These are phyloP conservation scores for Paramecium caudatum DNA, from an alignment of 73 alveolate genomes.

Conservation along the genomic window DNA sequence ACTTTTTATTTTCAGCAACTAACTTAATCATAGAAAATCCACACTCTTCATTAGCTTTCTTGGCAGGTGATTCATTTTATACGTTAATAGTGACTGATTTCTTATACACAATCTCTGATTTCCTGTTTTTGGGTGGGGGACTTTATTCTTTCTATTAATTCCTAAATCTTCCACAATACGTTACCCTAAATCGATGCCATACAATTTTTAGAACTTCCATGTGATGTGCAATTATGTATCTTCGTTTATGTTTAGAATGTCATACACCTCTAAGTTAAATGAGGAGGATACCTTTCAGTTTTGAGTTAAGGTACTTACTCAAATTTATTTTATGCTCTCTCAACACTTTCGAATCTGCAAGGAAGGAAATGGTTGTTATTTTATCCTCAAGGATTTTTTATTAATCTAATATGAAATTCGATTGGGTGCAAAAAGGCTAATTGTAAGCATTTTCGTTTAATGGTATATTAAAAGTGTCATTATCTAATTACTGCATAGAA, in stretches of 20 bases:
- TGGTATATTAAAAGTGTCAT: background rate
- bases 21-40: background rate
- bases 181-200: constrained; percentile 34
- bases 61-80: background rate
- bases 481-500: background rate
- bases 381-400: background rate
- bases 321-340: background rate
- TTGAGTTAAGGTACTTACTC: constrained; percentile 27
- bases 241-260: background rate
- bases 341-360: background rate
- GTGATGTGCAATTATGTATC: background rate
- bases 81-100: background rate
- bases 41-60: background rate
- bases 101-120: background rate
- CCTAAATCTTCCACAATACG: no score
- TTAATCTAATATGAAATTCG: constrained; percentile 8
- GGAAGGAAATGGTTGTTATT: background rate
- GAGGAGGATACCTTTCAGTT: background rate
- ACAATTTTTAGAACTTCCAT: background rate
- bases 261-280: background rate
- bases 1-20: constrained; percentile 37
- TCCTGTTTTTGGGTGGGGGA: background rate
- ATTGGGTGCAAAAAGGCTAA: background rate
- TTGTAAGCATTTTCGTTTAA: background rate
- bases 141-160: no score